phyloP scores from a whole-genome alignment of 306 rosid genomes.

The Cercis canadensis region DNA sequence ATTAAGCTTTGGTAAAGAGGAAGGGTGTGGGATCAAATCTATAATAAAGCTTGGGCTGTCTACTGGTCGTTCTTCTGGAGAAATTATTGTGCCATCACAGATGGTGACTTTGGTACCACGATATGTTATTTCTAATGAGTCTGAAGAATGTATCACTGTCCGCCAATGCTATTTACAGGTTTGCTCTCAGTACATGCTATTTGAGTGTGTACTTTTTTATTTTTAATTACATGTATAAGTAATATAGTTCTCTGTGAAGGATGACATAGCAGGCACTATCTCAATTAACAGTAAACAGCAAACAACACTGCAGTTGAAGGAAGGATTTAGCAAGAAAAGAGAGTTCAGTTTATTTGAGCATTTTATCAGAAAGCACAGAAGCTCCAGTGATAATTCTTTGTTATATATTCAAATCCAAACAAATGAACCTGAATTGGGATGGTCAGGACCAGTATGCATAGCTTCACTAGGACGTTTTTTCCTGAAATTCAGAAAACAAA shows the following conservation, averaged over 20 bases:
- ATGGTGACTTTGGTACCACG: constrained; percentile 86
- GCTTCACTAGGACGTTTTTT: constrained; percentile 93
- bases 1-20: constrained; percentile 69
- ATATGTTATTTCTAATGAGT: constrained; percentile 78
- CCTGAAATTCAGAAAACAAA: constrained; percentile 75
- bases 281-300: constrained; percentile 64
- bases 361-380: constrained; percentile 73
- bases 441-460: constrained; percentile 97
- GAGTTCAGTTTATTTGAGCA: constrained; percentile 77
- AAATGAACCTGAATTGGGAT: constrained; percentile 65
- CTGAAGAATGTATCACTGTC: constrained; percentile 61
- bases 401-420: constrained; percentile 64
- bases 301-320: constrained; percentile 64
- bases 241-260: constrained; percentile 54
- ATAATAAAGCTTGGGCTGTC: constrained; percentile 83
- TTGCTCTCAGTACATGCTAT: constrained; percentile 25
- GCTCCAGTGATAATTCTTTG: constrained; percentile 60
- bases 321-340: constrained; percentile 58
- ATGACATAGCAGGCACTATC: constrained; percentile 64
- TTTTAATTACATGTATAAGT: constrained; percentile 8
- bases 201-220: constrained; percentile 23
- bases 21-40: constrained; percentile 61
- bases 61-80: constrained; percentile 63
- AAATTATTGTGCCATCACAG: constrained; percentile 76
- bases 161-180: constrained; percentile 93